Evolutionary conservation across 306 rosid species (phyloP).

Genomic region (Ziziphus jujuba): DNA sequence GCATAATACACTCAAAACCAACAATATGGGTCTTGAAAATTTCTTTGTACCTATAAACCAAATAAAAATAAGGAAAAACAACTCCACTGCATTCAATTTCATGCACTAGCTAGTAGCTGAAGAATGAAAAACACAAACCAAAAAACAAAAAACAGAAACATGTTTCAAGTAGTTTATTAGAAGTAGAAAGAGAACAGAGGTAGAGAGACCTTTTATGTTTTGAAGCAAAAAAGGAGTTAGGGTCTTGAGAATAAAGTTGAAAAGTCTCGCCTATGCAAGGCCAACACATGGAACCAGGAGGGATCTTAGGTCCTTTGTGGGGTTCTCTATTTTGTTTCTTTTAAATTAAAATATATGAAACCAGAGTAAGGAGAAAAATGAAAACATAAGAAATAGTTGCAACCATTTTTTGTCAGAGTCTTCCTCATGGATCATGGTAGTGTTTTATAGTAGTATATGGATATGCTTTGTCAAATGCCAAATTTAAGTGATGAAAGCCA

Average conservation of each 20-base stretch:
- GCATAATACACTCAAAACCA: conserved; percentile 84
- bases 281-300: conserved; percentile 99
- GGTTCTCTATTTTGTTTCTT: conserved; percentile 27
- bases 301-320: conserved; percentile 46
- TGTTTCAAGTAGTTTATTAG: no score
- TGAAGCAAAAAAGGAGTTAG: conserved; percentile 61
- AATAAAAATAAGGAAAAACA: neutral
- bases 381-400: conserved; percentile 26
- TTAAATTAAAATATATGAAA: conserved; percentile 27
- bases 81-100: conserved; percentile 6
- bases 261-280: conserved; percentile 86
- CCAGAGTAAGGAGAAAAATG: conserved; percentile 33
- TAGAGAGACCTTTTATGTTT: conserved; percentile 66
- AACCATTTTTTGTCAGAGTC: conserved; percentile 34
- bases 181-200: neutral
- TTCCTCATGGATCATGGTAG: no score
- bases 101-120: neutral
- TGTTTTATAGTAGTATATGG: no score
- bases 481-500: no score
- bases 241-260: conserved; percentile 75
- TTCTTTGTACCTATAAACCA: conserved; percentile 62
- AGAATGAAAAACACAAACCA: no score
- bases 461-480: no score
- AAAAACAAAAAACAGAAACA: neutral
- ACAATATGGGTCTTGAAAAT: conserved; percentile 84